Percentiles rank a stretch among this genome's conserved stretches.
These are phyloP conservation scores for Colletotrichum endophyticum DNA, from an alignment of 2,329 filamentous ascomycete genomes.

Conservation along the genomic window DNA sequence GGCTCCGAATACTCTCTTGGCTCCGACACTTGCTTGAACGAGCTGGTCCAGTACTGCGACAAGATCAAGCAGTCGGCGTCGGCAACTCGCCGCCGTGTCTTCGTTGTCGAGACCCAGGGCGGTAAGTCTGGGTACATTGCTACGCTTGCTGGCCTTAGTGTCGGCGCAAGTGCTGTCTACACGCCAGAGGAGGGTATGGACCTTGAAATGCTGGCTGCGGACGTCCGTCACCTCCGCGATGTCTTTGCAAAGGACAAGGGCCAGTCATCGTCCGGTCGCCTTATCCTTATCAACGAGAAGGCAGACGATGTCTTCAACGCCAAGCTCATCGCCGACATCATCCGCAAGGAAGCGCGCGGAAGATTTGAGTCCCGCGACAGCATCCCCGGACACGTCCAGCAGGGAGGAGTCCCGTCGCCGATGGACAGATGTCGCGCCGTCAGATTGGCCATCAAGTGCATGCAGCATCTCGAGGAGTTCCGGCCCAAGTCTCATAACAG, in stretches of 20 bases:
- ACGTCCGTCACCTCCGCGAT: slow-evolving; percentile 87
- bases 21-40: slow-evolving; percentile 95
- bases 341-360: slow-evolving; percentile 89
- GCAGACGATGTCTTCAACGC: slow-evolving; percentile 90
- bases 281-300: slow-evolving; percentile 97
- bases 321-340: slow-evolving; percentile 93
- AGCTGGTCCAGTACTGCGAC: slow-evolving; percentile 93
- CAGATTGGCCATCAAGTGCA: slow-evolving; percentile 89
- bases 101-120: slow-evolving; percentile 97
- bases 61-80: slow-evolving; percentile 97
- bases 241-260: slow-evolving; percentile 87
- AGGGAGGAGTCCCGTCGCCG: slow-evolving; percentile 88
- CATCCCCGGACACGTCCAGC: slow-evolving; percentile 92
- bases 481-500: slow-evolving; percentile 68
- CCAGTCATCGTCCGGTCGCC: slow-evolving; percentile 86
- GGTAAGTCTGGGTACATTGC: slow-evolving; percentile 94
- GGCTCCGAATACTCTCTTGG: slow-evolving; percentile 97
- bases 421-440: slow-evolving; percentile 97
- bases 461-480: slow-evolving; percentile 86
- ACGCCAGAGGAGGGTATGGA: slow-evolving; percentile 96
- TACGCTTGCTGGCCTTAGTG: slow-evolving; percentile 86
- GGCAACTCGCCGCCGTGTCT: slow-evolving; percentile 89
- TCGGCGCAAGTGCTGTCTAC: slow-evolving; percentile 92
- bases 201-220: slow-evolving; percentile 88
- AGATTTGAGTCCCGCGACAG: slow-evolving; percentile 92